phyloP scores from a whole-genome alignment of 192 early-diverging fungal species.

The Gaertneriomyces semiglobifer region DNA sequence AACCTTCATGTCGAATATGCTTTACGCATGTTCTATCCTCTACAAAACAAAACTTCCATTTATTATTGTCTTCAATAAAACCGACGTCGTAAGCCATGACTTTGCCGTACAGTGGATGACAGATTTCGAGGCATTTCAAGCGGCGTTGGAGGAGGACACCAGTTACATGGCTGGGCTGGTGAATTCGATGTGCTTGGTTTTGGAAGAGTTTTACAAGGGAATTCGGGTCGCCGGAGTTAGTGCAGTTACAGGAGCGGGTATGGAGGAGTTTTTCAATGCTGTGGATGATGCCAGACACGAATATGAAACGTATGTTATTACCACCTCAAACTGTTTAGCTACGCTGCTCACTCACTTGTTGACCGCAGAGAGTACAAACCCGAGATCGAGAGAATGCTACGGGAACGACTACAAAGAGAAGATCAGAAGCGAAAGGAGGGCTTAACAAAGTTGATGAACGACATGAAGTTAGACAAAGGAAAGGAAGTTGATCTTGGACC shows the following conservation, averaged over 20 bases:
- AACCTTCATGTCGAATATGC: conserved; percentile 99
- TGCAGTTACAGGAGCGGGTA: conserved; percentile 88
- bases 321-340: background rate
- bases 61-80: conserved; percentile 94
- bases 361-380: conserved; percentile 73
- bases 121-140: conserved; percentile 92
- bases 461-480: conserved; percentile 67
- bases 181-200: conserved; percentile 90
- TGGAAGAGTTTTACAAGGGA: conserved; percentile 91
- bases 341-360: background rate
- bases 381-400: conserved; percentile 69
- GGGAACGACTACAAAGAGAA: conserved; percentile 64
- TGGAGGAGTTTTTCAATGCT: conserved; percentile 81
- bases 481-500: conserved; percentile 13
- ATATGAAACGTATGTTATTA: conserved; percentile 63
- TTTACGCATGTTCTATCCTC: conserved; percentile 94
- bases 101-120: conserved; percentile 96
- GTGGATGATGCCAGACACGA: conserved; percentile 78
- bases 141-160: conserved; percentile 75
- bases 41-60: conserved; percentile 98
- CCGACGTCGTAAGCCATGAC: conserved; percentile 83
- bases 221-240: conserved; percentile 70
- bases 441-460: conserved; percentile 77
- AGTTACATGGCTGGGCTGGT: conserved; percentile 90
- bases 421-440: conserved; percentile 66